Base-by-base conservation (phyloP, 2,329 filamentous ascomycete genomes). In the Fusarium succisae region DNA sequence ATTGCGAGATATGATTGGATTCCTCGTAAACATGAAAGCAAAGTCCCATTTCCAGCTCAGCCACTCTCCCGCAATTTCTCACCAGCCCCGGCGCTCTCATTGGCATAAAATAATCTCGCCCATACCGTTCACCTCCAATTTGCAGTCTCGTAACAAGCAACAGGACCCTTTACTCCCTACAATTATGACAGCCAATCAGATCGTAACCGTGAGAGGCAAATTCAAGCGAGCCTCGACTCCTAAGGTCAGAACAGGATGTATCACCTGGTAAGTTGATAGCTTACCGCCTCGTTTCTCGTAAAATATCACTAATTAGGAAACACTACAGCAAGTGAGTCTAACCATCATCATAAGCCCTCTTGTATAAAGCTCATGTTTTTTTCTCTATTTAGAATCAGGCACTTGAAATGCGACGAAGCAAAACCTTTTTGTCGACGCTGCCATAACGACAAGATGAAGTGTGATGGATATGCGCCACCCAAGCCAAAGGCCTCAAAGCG, bases 221-320 rank as follows among this genome's bases (percentile, higher is more conserved):
- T 48, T 55, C 37, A 68, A 62, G 30, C 55, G 66, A n/a, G 47
- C 64, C 11, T 69, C 66, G 6, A 41, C 47, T 12, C 66, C 63
- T 8, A 69, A 69, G n/a, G 43, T 41, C 13, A 45, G 64, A 35
- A 68, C 24, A 1, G 66, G 66, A 38, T 69, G 66, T 12, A 37
- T 69, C 20, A 69, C 66, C 41, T 69, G 64, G 66, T 69, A 69
- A 3, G 66, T 63, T 30, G 15, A 48, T 50, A 51, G 60, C 45
- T 22, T 50, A 7, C 22, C 30, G 18, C 44, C 11, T 28, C 15
- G 22, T 44, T 38, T 69, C 28, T 28, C 64, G 55, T 62, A 43
- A 48, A 41, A 54, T 13, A 15, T 30, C 13, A 37, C 63, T 69
- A 30, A 69, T 50, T 26, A 5, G 24, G 22, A 45, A n/a, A 35